Evolutionary conservation across 495 filamentous ascomycete species (phyloP), one percentile per base, ranked within the genome.

Genomic region (Lophiotrema nucula): DNA sequence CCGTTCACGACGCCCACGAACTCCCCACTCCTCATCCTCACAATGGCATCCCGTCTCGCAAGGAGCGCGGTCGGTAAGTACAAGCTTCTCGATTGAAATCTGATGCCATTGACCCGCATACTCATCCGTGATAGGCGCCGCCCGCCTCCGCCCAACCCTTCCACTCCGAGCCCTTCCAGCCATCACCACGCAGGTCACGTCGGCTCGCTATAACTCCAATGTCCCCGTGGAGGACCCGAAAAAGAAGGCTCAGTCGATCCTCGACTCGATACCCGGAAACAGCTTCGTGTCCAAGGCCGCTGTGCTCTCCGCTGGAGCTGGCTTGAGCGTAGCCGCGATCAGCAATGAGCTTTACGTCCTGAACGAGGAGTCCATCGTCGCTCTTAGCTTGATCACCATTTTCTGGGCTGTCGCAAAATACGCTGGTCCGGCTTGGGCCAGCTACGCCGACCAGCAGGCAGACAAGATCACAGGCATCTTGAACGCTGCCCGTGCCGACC

Each of bases 321-420:
- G 90, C 78, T 70, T 92, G 60, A 90, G 89, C 65, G 81, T 96
- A 68, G 93, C 91, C 70, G 95, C 93, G 69, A 91, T 99, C 78
- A 92, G 88, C 86, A 99, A 96, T 77, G 95, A 99, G 80, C 87
- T 97, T 79, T 99, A 97, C 75, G 89, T 99, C 72, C 80, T 99
- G 74, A 99, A 97, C 78, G 92, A 97, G 80, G 95, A 99, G 80
- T 82, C 91, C 56, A 85, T 99, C 67, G 88, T 95, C 66, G 87
- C 88, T 51, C 80, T 99, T 77, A 89, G 84, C 72, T 77, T 97
- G 56, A 78, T 97, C 67, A 90, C 84, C 68, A 86, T 97, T 58
- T 97, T 95, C 84, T 87, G 76, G 67, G 90, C 84, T 48, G 80
- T 96, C 65, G 89, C 83, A 72, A 90, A 95, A 76, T 97, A 88